phyloP scores from a whole-genome alignment of 768 basidiomycete species.

The Tulasnella sp. region DNA sequence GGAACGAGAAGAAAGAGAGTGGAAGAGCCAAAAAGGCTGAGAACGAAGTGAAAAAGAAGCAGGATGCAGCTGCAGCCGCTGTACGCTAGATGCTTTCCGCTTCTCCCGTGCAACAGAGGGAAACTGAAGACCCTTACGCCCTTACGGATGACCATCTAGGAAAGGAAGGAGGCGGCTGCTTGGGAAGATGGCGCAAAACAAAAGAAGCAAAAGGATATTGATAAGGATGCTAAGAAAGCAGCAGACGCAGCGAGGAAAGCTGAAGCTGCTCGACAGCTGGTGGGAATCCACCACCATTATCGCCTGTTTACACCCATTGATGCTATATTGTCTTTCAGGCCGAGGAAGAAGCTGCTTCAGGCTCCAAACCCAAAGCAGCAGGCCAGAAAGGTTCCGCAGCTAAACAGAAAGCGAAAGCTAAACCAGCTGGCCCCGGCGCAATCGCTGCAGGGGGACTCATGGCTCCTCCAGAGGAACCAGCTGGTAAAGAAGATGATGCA shows the following conservation, averaged over 20 bases:
- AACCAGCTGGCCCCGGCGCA: slow-evolving; percentile 80
- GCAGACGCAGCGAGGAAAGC: slow-evolving; percentile 85
- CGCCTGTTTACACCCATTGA: not conserved
- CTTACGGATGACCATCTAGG: slow-evolving; percentile 50
- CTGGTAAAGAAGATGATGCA: slow-evolving; percentile 23
- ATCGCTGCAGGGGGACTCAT: slow-evolving; percentile 69
- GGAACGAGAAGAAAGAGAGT: slow-evolving; percentile 89
- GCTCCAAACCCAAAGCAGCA: slow-evolving; percentile 55
- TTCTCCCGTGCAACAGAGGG: not conserved
- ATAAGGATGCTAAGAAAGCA: slow-evolving; percentile 77
- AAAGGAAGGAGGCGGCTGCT: slow-evolving; percentile 66
- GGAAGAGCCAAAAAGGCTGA: slow-evolving; percentile 91
- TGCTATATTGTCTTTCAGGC: slow-evolving; percentile 46
- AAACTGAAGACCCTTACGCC: slow-evolving; percentile 3
- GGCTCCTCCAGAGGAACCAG: slow-evolving; percentile 36
- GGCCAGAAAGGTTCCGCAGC: slow-evolving; percentile 48
- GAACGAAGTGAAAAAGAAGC: slow-evolving; percentile 81
- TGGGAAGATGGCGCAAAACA: slow-evolving; percentile 73
- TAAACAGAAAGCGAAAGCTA: slow-evolving; percentile 64
- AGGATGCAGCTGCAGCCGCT: slow-evolving; percentile 61
- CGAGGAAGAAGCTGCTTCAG: slow-evolving; percentile 76
- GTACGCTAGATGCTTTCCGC: slow-evolving; percentile 46
- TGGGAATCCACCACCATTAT: not conserved
- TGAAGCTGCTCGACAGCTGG: slow-evolving; percentile 76
- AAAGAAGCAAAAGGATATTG: slow-evolving; percentile 63